phyloP scores from a whole-genome alignment of 1,284 basidiomycete genomes.

The Papiliotrema nemorosa region DNA sequence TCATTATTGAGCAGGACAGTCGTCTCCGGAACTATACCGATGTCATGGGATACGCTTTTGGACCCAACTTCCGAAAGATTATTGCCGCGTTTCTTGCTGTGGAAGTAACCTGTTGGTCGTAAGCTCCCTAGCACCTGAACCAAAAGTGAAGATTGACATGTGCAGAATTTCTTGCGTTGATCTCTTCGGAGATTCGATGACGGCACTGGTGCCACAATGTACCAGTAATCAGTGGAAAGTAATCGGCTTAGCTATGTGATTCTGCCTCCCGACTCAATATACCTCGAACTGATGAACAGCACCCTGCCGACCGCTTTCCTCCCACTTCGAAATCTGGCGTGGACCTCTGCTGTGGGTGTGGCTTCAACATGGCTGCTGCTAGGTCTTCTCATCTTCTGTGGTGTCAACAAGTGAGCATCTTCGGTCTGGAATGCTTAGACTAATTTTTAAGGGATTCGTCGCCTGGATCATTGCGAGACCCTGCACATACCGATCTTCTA shows the following conservation, averaged over 20 bases:
- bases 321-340: slow-evolving; percentile 77
- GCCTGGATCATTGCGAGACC: slow-evolving; percentile 77
- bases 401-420: slow-evolving; percentile 46
- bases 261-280: slow-evolving; percentile 34
- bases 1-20: slow-evolving; percentile 43
- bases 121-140: too few relatives aligned
- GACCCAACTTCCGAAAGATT: slow-evolving; percentile 61
- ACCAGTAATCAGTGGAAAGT: slow-evolving; percentile 72
- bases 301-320: slow-evolving; percentile 78
- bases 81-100: slow-evolving; percentile 75
- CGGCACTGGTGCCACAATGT: slow-evolving; percentile 64
- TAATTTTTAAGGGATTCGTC: slow-evolving; percentile 45
- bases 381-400: slow-evolving; percentile 76
- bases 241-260: slow-evolving; percentile 69
- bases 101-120: slow-evolving; percentile 66
- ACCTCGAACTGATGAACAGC: slow-evolving; percentile 44
- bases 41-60: slow-evolving; percentile 49
- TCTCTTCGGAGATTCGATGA: slow-evolving; percentile 75
- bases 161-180: slow-evolving; percentile 75
- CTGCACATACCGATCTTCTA: slow-evolving; percentile 66
- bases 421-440: not conserved
- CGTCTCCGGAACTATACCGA: slow-evolving; percentile 43
- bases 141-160: not conserved
- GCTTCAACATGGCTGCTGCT: slow-evolving; percentile 71
- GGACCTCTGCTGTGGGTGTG: slow-evolving; percentile 77